Conservation (phyloP, 2,329 filamentous ascomycete species). For the Aureobasidium leucospermi region DNA sequence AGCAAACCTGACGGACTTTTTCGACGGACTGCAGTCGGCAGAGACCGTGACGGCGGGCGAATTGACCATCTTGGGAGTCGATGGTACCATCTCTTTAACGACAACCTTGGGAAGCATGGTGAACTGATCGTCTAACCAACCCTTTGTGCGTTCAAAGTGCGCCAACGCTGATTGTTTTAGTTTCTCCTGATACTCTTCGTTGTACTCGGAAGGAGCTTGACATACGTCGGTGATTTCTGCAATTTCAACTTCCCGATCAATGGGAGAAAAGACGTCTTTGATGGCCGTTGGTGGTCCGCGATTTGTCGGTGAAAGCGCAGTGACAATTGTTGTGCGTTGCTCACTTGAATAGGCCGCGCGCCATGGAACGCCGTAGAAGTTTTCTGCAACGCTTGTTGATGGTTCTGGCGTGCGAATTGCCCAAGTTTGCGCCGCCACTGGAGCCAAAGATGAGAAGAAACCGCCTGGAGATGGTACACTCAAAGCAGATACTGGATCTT, state of each 20-base stretch:
- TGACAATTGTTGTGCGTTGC: slow-evolving; percentile 64
- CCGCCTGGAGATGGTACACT: slow-evolving; percentile 87
- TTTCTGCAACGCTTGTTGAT: slow-evolving; percentile 83
- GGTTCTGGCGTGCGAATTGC: slow-evolving; percentile 55
- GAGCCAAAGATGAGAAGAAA: slow-evolving; percentile 81
- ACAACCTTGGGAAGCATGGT: neutral
- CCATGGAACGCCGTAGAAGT: slow-evolving; percentile 86
- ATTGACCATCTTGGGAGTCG: slow-evolving; percentile 22
- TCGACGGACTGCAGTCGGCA: slow-evolving; percentile 37
- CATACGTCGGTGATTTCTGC: slow-evolving; percentile 48
- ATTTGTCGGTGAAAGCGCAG: slow-evolving; percentile 31
- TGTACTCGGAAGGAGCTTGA: slow-evolving; percentile 60
- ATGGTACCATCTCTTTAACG: slow-evolving; percentile 15
- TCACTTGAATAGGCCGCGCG: slow-evolving; percentile 24
- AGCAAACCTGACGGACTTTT: slow-evolving; percentile 71
- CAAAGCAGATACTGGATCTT: slow-evolving; percentile 68
- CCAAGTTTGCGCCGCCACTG: slow-evolving; percentile 74
- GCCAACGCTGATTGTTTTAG: slow-evolving; percentile 62
- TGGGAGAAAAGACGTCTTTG: slow-evolving; percentile 38
- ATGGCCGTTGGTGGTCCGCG: slow-evolving; percentile 63
- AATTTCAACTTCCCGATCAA: slow-evolving; percentile 29
- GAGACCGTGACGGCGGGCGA: slow-evolving; percentile 16
- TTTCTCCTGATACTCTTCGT: slow-evolving; percentile 66
- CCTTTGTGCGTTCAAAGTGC: slow-evolving; percentile 76
- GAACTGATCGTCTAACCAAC: slow-evolving; percentile 74